Evolutionary conservation across 306 rosid genomes (phyloP).

Genomic region (Cucumis hystrix): DNA sequence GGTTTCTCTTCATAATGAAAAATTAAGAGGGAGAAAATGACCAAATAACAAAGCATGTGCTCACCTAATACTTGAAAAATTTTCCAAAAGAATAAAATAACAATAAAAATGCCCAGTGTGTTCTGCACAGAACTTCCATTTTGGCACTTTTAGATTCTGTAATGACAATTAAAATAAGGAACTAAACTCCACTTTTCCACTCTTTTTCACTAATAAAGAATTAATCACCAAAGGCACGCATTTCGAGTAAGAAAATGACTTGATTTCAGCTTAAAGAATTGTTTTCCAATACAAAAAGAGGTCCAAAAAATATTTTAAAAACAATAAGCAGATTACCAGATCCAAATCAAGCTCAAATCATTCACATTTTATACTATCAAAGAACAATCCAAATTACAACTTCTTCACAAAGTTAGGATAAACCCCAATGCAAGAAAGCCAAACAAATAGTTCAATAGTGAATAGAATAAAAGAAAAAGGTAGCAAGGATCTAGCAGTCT

Average conservation of each 20-base stretch:
- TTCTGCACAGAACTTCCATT: background rate
- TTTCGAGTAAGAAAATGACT: background rate
- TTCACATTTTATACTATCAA: background rate
- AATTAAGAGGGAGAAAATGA: background rate
- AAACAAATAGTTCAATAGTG: background rate
- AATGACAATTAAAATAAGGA: background rate
- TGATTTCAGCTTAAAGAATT: background rate
- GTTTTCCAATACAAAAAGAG: background rate
- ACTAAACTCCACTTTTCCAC: conserved; percentile 1
- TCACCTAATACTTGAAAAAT: background rate
- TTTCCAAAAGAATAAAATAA: background rate
- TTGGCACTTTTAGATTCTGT: background rate
- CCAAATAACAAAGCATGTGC: background rate
- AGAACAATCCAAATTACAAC: background rate
- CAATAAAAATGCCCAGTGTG: background rate
- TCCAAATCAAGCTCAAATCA: conserved; percentile 1
- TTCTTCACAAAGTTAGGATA: background rate
- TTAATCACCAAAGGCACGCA: background rate
- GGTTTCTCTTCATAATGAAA: background rate
- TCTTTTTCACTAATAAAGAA: background rate
- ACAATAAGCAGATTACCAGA: background rate
- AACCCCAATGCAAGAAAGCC: background rate
- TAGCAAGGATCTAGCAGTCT: background rate
- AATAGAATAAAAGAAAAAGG: background rate
- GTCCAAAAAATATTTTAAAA: background rate